A percentile compares a stretch with the other conserved stretches of the same genome.
These are phyloP conservation scores for Fusarium temperatum DNA, from an alignment of 2,329 filamentous ascomycete genomes.

Conservation along the genomic window DNA sequence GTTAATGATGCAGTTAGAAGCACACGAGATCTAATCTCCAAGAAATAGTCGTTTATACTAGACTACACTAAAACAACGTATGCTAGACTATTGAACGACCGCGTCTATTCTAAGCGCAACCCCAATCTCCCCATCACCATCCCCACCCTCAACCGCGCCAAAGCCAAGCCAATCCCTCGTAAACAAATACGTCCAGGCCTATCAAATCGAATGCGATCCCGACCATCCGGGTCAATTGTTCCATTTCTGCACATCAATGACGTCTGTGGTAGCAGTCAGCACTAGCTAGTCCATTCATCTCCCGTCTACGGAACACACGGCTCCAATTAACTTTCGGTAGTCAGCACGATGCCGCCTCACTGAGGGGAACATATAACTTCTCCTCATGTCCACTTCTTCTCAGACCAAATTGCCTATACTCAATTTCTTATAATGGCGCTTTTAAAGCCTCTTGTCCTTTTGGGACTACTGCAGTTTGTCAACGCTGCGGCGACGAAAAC, in stretches of 20 bases:
- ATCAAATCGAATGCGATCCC: background rate
- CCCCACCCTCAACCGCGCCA: background rate
- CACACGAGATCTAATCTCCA: background rate
- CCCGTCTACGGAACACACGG: background rate
- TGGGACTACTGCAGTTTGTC: background rate
- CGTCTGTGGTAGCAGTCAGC: conserved; percentile 13
- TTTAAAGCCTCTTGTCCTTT: background rate
- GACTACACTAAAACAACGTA: background rate
- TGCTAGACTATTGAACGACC: background rate
- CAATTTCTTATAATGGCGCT: background rate
- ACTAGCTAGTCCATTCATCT: background rate
- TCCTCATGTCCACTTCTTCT: background rate
- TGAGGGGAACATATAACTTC: conserved; percentile 4
- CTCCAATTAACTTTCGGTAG: conserved; percentile 13
- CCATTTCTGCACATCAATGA: background rate
- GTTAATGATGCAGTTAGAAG: too few relatives aligned
- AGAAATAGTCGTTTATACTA: background rate
- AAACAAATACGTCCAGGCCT: background rate
- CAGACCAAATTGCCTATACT: rapidly evolving
- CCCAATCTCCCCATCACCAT: background rate
- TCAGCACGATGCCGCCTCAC: background rate
- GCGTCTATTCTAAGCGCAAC: background rate
- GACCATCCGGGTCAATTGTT: background rate
- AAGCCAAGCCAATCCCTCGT: background rate
- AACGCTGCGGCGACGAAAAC: background rate